These are phyloP conservation scores for Themeda triandra DNA, from an alignment of 176 grass and related monocot genomes.

Conservation along the genomic window DNA sequence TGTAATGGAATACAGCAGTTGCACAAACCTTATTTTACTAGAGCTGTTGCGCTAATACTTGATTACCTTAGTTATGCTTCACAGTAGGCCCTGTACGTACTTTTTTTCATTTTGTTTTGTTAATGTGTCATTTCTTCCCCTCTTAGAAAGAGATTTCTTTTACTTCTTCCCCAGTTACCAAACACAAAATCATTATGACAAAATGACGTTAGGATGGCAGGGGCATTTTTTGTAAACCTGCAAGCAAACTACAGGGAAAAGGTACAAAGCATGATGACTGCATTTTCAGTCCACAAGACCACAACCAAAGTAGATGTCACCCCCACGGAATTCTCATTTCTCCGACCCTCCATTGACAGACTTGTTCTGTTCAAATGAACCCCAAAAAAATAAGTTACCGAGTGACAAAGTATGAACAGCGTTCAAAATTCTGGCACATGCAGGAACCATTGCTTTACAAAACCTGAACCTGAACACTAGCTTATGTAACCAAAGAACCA, in stretches of 20 bases:
- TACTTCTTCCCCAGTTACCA: neutral
- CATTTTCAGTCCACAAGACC: neutral
- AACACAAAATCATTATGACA: neutral
- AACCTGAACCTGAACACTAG: conserved; percentile 1
- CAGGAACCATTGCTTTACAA: conserved; percentile 42
- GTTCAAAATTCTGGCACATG: conserved; percentile 24
- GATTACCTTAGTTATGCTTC: neutral
- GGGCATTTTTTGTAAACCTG: neutral
- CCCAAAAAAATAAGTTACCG: neutral
- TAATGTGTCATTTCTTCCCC: neutral
- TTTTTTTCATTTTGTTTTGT: neutral
- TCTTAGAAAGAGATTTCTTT: neutral
- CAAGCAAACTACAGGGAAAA: neutral
- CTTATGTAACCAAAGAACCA: conserved; percentile 31
- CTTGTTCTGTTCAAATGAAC: neutral
- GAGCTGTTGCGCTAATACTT: neutral
- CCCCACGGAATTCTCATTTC: neutral
- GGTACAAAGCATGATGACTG: neutral
- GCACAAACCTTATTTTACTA: neutral
- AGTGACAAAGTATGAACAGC: neutral
- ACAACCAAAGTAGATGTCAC: neutral
- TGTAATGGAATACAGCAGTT: neutral
- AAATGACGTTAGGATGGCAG: neutral
- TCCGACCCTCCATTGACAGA: neutral
- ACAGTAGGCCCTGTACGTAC: neutral